Conservation (phyloP, 2,329 filamentous ascomycete genomes). For the Sclerotinia trifoliorum region DNA sequence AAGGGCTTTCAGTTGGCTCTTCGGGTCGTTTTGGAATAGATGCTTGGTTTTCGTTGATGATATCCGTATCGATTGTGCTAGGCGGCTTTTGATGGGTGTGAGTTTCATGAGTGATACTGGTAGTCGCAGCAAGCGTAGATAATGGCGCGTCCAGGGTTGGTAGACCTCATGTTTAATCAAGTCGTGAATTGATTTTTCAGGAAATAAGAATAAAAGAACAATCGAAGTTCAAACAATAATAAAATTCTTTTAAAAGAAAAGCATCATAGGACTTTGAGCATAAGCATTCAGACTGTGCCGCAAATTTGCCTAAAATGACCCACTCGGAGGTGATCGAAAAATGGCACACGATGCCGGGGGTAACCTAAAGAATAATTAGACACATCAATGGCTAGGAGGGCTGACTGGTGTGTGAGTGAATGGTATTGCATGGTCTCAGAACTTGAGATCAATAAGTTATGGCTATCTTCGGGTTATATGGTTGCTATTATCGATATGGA, state of each 20-base stretch:
- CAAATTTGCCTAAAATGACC: neutral
- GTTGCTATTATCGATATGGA: too few relatives aligned
- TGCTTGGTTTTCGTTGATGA: neutral
- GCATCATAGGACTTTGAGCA: neutral
- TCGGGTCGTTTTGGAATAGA: neutral
- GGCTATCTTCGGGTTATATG: too few relatives aligned
- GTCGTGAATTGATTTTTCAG: neutral
- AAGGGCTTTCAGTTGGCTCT: neutral
- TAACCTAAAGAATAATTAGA: too few relatives aligned
- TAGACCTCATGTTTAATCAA: neutral
- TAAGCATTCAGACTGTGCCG: neutral
- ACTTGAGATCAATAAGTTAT: too few relatives aligned
- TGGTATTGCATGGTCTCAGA: too few relatives aligned
- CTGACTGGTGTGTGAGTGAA: too few relatives aligned
- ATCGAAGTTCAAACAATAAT: neutral
- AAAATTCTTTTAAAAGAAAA: too few relatives aligned
- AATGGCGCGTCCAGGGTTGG: neutral
- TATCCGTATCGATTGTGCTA: neutral
- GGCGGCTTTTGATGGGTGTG: neutral
- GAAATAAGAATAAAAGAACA: neutral
- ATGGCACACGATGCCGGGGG: neutral
- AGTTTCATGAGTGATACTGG: neutral
- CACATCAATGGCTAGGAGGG: too few relatives aligned
- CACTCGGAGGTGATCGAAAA: neutral
- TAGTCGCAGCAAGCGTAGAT: neutral